Conservation (phyloP, 2,329 filamentous ascomycete genomes). For the Hypocrella siamensis region DNA sequence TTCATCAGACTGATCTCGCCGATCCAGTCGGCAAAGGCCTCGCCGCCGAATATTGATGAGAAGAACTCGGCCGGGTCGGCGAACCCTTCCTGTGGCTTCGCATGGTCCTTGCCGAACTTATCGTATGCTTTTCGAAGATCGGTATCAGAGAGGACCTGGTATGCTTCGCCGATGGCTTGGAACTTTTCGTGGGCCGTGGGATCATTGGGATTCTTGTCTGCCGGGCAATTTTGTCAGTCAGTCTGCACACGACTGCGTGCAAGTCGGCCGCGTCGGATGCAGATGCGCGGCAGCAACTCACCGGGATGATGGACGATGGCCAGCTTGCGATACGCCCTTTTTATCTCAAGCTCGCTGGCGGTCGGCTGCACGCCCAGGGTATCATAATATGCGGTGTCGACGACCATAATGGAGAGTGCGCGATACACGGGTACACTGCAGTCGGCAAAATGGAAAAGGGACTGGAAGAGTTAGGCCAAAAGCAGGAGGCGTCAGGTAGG, state of each 20-base stretch:
- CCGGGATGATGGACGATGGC: conserved; percentile 88
- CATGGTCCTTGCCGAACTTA: conserved; percentile 90
- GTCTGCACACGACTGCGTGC: neutral
- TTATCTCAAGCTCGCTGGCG: conserved; percentile 83
- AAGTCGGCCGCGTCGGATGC: neutral
- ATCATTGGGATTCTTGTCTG: conserved; percentile 96
- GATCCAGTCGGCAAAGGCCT: conserved; percentile 91
- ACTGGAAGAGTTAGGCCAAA: neutral
- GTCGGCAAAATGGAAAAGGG: neutral
- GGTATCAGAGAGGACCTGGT: conserved; percentile 71
- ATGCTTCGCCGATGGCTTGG: conserved; percentile 65
- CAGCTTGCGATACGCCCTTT: conserved; percentile 89
- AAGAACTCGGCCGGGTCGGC: conserved; percentile 97
- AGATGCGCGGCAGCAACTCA: conserved; percentile 18
- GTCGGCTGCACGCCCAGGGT: conserved; percentile 69
- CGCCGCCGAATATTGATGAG: conserved; percentile 92
- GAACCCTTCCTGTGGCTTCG: conserved; percentile 81
- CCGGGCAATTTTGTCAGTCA: neutral
- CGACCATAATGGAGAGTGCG: too few relatives aligned
- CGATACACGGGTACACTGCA: too few relatives aligned
- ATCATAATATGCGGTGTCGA: conserved; percentile 81
- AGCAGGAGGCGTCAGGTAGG: too few relatives aligned
- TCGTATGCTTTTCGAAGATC: conserved; percentile 87
- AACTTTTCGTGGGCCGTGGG: conserved; percentile 89
- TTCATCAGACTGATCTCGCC: conserved; percentile 98